These are phyloP conservation scores for Coemansia sp. DNA, from an alignment of 192 early-diverging fungal species.

Conservation along the genomic window DNA sequence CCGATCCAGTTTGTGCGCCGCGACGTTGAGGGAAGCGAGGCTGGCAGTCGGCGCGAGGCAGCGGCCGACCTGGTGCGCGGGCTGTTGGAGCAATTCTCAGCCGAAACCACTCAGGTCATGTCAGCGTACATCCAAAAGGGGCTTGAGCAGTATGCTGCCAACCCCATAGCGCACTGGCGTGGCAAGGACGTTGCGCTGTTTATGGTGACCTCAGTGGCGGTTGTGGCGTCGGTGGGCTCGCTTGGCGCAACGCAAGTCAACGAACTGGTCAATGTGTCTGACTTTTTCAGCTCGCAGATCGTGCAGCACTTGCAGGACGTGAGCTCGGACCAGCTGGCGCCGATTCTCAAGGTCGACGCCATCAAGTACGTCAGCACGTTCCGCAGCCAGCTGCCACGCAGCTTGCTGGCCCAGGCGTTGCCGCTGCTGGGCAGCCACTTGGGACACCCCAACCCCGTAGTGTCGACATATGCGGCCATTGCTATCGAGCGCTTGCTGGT, in stretches of 20 bases:
- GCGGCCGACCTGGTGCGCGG: slow-evolving; percentile 90
- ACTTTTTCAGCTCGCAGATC: slow-evolving; percentile 80
- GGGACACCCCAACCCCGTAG: slow-evolving; percentile 74
- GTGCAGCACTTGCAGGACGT: slow-evolving; percentile 78
- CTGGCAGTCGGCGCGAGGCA: slow-evolving; percentile 87
- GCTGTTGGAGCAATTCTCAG: slow-evolving; percentile 80
- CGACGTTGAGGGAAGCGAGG: slow-evolving; percentile 89
- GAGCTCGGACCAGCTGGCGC: slow-evolving; percentile 62
- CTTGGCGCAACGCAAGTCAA: slow-evolving; percentile 86
- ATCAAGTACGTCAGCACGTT: slow-evolving; percentile 94
- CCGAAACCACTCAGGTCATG: slow-evolving; percentile 83
- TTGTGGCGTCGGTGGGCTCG: slow-evolving; percentile 70
- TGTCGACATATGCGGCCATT: slow-evolving; percentile 89
- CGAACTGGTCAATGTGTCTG: slow-evolving; percentile 73
- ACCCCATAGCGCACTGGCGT: slow-evolving; percentile 78
- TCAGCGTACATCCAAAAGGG: slow-evolving; percentile 69
- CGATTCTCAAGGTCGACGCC: slow-evolving; percentile 91
- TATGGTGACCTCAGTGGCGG: slow-evolving; percentile 84
- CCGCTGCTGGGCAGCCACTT: slow-evolving; percentile 79
- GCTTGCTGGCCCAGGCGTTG: slow-evolving; percentile 69
- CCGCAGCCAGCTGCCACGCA: slow-evolving; percentile 87
- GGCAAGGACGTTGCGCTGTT: slow-evolving; percentile 95
- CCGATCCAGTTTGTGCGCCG: slow-evolving; percentile 91
- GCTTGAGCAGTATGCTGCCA: slow-evolving; percentile 67
- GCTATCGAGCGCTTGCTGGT: slow-evolving; percentile 88